Base-by-base conservation (phyloP, 805 yeast genomes). In the Candida cerambycidarum region DNA sequence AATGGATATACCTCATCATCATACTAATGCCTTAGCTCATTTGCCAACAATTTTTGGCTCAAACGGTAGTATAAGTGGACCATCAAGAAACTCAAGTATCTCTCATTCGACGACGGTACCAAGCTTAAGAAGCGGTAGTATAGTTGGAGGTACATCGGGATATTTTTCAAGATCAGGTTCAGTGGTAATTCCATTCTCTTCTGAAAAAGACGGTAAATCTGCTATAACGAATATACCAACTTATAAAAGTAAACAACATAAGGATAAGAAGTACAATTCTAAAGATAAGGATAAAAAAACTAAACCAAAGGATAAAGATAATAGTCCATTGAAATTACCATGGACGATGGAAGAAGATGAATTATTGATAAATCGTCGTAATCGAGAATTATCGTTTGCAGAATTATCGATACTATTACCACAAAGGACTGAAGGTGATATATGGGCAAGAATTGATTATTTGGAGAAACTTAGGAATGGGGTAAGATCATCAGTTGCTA, bases 341-440 rank as follows among this genome's bases (percentile, higher is more conserved):
- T 77, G 81, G 81, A 62, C 76, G 2, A 63, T 67, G 53, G 93
- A 85, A 40, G 95, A 88, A 61, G 95, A 88, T 61, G 85, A 82
- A 47, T 59, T 88, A 29, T 53, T 79, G 32, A 73, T 75, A 36
- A 70, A 77, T 45, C 68, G 85, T 39, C 62, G 78, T 8, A 65
- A 76, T 38, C 66, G 80, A 50, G 83, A 83, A 42, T 63, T 89
- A 31, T 76, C 84, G 25, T 73, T 84, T 54, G 84, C 83, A 13
- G 96, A 89, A 62, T 66, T 89, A 29, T 75, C 84, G 12, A 82
- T 88, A 25, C 62, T 89, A 40, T 67, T 89, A 32, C 92, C 93
- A 12, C 76, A 75, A 44, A 76, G 88, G 49, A 73, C 93, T 0
- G 89, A 85, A 57, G 71, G 71, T n/a, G 93, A 87, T 52, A 89